Base-by-base conservation (phyloP, 805 yeast species). In the Tetrapisispora phaffii region DNA sequence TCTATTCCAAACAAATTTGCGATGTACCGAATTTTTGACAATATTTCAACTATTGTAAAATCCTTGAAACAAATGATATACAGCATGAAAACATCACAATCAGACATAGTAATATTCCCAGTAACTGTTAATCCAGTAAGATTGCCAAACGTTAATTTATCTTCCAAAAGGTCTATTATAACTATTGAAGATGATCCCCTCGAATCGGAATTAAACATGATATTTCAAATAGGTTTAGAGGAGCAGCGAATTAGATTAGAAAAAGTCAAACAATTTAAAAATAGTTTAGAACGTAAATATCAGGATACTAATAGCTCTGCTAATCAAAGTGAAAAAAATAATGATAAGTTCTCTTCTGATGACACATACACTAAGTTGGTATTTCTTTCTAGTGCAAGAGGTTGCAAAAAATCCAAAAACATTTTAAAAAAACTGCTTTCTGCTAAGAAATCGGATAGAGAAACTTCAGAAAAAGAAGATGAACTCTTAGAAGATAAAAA, bases 181-280 rank as follows among this genome's bases (percentile, higher is more conserved):
- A 72, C 82, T 21, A 70, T 88, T 50, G 95, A 85, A 45, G 95
- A 85, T 60, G 97, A 90, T 62, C 90, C 95, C 7, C 88, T 89
- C 60, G 97, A 90, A 62, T 70, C 79, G 7, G 80, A 85, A 53
- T 65, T 89, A 39, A 74, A 77, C 20, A 68, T 76, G 55, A 76
- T 82, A 23, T 79, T 74, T 55, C 80, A 81, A 52, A 69, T 82
- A 10, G 95, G 95, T 1, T 42, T 65, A 19, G 47, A 70, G n/a
- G 90, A 81, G 52, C 94, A 86, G 57, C 71, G 68, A 50, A 67
- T 70, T 42, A 70, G 96, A 49, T 41, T 76, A 12, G 76, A 75
- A 21, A 80, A 83, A 47, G 55, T 65, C 22, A 57, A 53, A 7
- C 62, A 70, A 7, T 70, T 74, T 45, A 74, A 74, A 15, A 12